Evolutionary conservation across 208 protist species (phyloP).

Genomic region (Tritrichomonas musculus): DNA sequence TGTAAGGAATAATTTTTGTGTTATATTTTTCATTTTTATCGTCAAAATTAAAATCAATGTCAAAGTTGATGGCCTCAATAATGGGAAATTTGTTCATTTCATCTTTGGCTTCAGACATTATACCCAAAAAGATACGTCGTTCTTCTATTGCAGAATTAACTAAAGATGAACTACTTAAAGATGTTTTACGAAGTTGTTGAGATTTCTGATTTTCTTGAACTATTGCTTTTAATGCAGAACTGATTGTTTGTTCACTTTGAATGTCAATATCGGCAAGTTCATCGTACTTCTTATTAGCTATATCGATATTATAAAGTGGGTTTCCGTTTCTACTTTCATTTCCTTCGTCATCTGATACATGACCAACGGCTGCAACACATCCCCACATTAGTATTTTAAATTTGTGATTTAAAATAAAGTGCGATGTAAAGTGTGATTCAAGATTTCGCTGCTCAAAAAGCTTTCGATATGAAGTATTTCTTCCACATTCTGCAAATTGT

Average conservation of each 20-base stretch:
- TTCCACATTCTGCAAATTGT: not conserved
- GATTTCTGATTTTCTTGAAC: too few species aligned
- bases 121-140: too few species aligned
- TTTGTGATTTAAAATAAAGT: not conserved
- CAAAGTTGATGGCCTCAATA: too few species aligned
- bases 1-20: too few species aligned
- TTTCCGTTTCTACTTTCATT: not conserved
- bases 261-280: not conserved
- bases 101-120: too few species aligned
- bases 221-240: not conserved
- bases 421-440: not conserved
- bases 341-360: not conserved
- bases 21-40: too few species aligned
- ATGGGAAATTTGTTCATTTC: too few species aligned
- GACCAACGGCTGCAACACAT: not conserved
- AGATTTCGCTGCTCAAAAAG: not conserved
- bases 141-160: too few species aligned
- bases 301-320: not conserved
- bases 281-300: not conserved
- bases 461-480: not conserved
- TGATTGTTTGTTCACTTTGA: not conserved
- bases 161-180: too few species aligned
- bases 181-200: too few species aligned
- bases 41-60: too few species aligned
- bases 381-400: not conserved